phyloP scores from a whole-genome alignment of 495 filamentous ascomycete species.

The Beverwykella pulmonaria region DNA sequence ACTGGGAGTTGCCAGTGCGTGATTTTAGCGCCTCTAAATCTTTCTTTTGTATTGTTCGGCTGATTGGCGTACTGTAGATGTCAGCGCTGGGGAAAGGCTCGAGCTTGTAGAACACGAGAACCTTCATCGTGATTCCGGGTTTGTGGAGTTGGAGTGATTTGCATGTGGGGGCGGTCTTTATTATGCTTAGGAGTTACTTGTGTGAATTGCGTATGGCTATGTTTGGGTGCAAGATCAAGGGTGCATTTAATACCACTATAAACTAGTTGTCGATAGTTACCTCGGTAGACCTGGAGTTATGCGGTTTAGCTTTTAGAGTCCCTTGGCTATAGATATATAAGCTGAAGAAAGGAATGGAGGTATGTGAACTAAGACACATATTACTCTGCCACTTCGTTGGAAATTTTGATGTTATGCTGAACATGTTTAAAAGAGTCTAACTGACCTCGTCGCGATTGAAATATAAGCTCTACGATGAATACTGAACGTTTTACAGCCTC shows the following conservation, averaged over 20 bases:
- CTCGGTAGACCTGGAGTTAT: background rate
- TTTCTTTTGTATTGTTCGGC: background rate
- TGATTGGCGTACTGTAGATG: background rate
- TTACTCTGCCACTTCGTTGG: no score
- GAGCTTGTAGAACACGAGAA: background rate
- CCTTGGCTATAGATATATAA: background rate
- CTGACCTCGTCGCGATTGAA: no score
- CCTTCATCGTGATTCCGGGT: background rate
- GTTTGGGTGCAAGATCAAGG: background rate
- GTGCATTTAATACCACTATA: constrained; percentile 14
- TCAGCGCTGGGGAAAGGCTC: background rate
- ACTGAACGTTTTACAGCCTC: no score
- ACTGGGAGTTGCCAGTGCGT: constrained; percentile 37
- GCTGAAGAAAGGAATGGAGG: background rate
- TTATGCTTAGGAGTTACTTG: background rate
- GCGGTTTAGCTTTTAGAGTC: background rate
- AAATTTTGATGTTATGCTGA: no score
- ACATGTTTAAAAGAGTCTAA: no score
- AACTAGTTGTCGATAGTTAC: background rate
- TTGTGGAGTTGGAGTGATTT: background rate
- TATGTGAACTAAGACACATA: no score
- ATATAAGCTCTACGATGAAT: no score
- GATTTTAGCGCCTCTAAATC: background rate
- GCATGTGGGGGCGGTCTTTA: background rate
- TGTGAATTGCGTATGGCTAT: background rate